phyloP scores from a whole-genome alignment of 805 yeast species.

The Saturnispora sekii region DNA sequence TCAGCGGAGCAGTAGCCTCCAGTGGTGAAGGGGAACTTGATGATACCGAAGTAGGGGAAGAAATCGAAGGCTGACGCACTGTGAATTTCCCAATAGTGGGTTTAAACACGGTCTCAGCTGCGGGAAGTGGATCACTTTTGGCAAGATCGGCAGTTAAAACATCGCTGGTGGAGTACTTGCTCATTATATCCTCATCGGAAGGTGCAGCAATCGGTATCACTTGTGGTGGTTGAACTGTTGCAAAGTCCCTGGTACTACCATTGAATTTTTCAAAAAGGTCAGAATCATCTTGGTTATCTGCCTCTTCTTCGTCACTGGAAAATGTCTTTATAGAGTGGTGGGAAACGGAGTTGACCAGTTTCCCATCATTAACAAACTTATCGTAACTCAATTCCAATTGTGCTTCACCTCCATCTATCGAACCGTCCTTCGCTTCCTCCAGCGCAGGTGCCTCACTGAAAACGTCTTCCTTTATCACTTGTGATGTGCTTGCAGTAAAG shows the following conservation, averaged over 20 bases:
- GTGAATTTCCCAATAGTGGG: constrained; percentile 1
- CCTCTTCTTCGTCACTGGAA: constrained; percentile 10
- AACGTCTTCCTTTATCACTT: not conserved
- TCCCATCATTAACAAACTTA: not conserved
- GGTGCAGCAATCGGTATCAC: too few species aligned
- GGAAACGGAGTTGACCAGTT: not conserved
- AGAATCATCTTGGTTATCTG: constrained; percentile 3
- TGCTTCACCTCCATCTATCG: not conserved
- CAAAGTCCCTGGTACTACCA: constrained; percentile 11
- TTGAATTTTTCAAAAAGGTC: constrained; percentile 12
- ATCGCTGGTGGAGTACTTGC: not conserved
- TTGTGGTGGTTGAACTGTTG: constrained; percentile 1
- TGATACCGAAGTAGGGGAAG: not conserved
- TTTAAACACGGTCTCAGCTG: not conserved
- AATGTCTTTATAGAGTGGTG: constrained; percentile 10
- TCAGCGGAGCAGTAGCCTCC: not conserved
- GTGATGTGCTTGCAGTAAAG: constrained; percentile 1
- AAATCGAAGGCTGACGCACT: not conserved
- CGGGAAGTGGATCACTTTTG: not conserved
- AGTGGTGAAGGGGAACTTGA: not conserved
- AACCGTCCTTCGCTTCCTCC: too few species aligned
- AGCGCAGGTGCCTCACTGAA: too few species aligned
- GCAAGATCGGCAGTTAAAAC: not conserved
- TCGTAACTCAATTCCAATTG: not conserved
- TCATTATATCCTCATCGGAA: not conserved